Percentiles rank a stretch among this genome's conserved stretches.
phyloP scores from a whole-genome alignment of 2,329 filamentous ascomycete species.

The Thielaviopsis ethacetica region DNA sequence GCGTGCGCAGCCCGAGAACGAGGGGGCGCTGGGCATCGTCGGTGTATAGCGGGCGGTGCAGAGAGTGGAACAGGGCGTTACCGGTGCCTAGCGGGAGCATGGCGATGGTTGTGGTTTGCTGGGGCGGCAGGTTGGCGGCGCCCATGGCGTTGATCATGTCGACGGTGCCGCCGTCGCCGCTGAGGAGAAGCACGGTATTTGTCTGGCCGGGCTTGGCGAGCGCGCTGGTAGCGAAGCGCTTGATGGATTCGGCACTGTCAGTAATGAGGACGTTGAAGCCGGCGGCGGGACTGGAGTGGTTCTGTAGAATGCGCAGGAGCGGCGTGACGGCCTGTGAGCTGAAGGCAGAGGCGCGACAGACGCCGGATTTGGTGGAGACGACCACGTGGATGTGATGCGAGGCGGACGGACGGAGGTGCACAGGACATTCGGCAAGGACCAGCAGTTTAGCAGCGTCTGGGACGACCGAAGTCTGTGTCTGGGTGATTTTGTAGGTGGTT shows the following conservation, averaged over 20 bases:
- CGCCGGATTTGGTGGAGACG: constrained; percentile 51
- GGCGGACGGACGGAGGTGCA: constrained; percentile 12
- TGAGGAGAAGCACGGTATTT: constrained; percentile 58
- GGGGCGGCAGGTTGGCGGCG: not conserved
- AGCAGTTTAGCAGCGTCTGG: constrained; percentile 17
- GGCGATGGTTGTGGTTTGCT: constrained; percentile 27
- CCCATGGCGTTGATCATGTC: constrained; percentile 56
- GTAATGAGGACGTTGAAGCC: constrained; percentile 45
- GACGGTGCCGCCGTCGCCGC: constrained; percentile 73
- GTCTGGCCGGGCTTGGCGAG: constrained; percentile 12
- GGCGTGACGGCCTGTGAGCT: constrained; percentile 5
- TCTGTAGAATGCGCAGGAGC: constrained; percentile 3
- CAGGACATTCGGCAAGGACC: constrained; percentile 1
- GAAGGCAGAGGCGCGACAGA: constrained; percentile 28
- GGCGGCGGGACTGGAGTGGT: constrained; percentile 10
- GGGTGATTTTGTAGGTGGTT: constrained; percentile 6
- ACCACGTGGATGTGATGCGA: constrained; percentile 37
- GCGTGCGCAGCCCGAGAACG: constrained; percentile 35
- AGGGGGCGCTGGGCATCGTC: constrained; percentile 23
- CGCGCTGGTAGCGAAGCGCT: constrained; percentile 38
- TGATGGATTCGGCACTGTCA: constrained; percentile 43
- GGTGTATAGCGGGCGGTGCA: constrained; percentile 40
- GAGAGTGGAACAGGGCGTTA: constrained; percentile 47
- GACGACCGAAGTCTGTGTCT: constrained; percentile 14
- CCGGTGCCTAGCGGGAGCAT: constrained; percentile 48